These are phyloP conservation scores for Aspergillus fumigatiaffinis DNA, from an alignment of 2,329 filamentous ascomycete genomes.

Conservation along the genomic window DNA sequence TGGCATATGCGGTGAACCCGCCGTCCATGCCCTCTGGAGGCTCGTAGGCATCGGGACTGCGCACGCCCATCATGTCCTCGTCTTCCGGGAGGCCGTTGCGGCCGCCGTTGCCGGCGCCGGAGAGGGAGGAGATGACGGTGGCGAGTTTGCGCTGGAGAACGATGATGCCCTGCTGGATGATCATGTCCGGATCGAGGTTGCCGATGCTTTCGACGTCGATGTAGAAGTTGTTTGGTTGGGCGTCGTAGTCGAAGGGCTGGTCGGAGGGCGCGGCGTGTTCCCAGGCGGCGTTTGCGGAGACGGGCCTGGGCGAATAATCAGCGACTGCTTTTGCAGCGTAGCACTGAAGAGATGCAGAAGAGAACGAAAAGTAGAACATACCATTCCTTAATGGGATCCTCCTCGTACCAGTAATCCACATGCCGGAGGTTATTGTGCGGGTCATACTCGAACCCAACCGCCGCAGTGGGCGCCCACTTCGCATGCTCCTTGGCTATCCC, in stretches of 20 bases:
- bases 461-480: conserved; percentile 92
- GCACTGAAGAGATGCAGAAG: not conserved
- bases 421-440: conserved; percentile 94
- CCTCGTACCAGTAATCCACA: conserved; percentile 92
- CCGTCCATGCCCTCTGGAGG: conserved; percentile 44
- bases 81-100: conserved; percentile 47
- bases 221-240: conserved; percentile 80
- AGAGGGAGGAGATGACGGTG: conserved; percentile 64
- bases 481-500: conserved; percentile 98
- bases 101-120: conserved; percentile 51
- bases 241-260: conserved; percentile 87
- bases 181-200: conserved; percentile 81
- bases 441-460: conserved; percentile 96
- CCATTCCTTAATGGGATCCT: conserved; percentile 79
- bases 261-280: conserved; percentile 72
- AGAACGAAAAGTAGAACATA: conserved; percentile 41
- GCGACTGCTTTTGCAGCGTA: not conserved
- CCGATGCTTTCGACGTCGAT: conserved; percentile 89
- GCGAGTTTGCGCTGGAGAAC: conserved; percentile 89
- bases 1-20: conserved; percentile 38
- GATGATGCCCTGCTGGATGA: conserved; percentile 83
- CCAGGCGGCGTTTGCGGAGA: conserved; percentile 58
- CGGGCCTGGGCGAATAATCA: conserved; percentile 24
- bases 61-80: conserved; percentile 46
- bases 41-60: conserved; percentile 48